A percentile compares a stretch with the other conserved stretches of the same genome.
Evolutionary conservation across 2,329 filamentous ascomycete species (phyloP).

Genomic region (Waltergamsia citrina): DNA sequence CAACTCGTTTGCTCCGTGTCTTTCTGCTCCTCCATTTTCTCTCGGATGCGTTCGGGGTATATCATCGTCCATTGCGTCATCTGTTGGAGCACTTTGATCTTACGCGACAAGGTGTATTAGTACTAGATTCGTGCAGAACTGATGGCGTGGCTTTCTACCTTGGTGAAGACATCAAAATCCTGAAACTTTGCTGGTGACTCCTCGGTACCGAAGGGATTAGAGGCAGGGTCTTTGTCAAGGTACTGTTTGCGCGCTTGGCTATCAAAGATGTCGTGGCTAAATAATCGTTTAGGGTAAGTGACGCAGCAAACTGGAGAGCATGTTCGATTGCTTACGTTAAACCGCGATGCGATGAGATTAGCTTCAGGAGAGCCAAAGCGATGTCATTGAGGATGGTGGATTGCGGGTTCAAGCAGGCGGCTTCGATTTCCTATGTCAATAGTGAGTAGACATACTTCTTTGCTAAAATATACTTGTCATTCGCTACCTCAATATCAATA

Average conservation of each 20-base stretch:
- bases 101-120: not conserved
- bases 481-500: conserved; percentile 84
- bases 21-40: conserved; percentile 74
- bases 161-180: conserved; percentile 74
- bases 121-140: not conserved
- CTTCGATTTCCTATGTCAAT: conserved; percentile 65
- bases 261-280: conserved; percentile 78
- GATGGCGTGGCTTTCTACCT: conserved; percentile 36
- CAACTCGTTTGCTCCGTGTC: conserved; percentile 75
- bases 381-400: conserved; percentile 72
- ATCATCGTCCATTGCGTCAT: conserved; percentile 83
- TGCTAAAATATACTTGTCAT: not conserved
- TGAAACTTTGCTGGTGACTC: conserved; percentile 66
- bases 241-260: conserved; percentile 90
- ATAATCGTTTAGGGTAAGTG: conserved; percentile 6
- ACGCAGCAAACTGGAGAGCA: too few species aligned
- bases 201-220: conserved; percentile 77
- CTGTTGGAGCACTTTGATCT: conserved; percentile 75
- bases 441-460: conserved; percentile 5
- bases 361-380: conserved; percentile 80
- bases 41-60: conserved; percentile 78
- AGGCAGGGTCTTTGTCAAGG: conserved; percentile 63
- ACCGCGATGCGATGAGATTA: conserved; percentile 86
- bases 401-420: conserved; percentile 73
- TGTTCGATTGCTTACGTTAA: too few species aligned